Conservation (phyloP, 179 eudicot species). For the Carnegiea gigantea region DNA sequence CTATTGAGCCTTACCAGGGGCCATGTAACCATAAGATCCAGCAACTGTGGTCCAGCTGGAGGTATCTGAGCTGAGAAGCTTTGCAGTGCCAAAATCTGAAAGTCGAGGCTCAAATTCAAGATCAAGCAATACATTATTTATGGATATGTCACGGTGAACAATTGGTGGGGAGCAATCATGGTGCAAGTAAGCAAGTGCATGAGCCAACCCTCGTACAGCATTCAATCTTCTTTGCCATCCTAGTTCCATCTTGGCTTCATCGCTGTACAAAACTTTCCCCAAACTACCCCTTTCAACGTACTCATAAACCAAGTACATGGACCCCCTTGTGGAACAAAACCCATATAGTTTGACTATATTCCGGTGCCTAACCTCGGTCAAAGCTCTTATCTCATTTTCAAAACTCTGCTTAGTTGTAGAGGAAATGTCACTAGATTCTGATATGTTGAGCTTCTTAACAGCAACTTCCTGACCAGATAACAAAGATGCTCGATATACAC, state of each 20-base stretch:
- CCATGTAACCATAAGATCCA: conserved; percentile 31
- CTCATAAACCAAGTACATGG: conserved; percentile 58
- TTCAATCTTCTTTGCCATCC: conserved; percentile 47
- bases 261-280: conserved; percentile 37
- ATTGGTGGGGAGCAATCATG: conserved; percentile 27
- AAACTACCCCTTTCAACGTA: conserved; percentile 54
- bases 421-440: conserved; percentile 37
- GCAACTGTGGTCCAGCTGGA: conserved; percentile 23
- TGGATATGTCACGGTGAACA: conserved; percentile 26
- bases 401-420: conserved; percentile 34
- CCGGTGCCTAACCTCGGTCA: conserved; percentile 63
- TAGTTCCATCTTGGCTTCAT: conserved; percentile 29
- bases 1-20: conserved; percentile 19
- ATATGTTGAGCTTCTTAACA: conserved; percentile 47
- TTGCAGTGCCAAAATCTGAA: conserved; percentile 28
- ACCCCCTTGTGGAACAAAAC: conserved; percentile 39
- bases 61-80: conserved; percentile 15
- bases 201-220: conserved; percentile 37
- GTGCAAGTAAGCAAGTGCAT: conserved; percentile 23
- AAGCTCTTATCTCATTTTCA: conserved; percentile 53
- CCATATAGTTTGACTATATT: conserved; percentile 61
- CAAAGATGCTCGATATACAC: conserved; percentile 49
- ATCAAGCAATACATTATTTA: conserved; percentile 20
- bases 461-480: conserved; percentile 42
- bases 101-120: conserved; percentile 30